A percentile compares a stretch with the other conserved stretches of the same genome.
Evolutionary conservation across 306 rosid genomes (phyloP).

Genomic region (Acacia crassicarpa): DNA sequence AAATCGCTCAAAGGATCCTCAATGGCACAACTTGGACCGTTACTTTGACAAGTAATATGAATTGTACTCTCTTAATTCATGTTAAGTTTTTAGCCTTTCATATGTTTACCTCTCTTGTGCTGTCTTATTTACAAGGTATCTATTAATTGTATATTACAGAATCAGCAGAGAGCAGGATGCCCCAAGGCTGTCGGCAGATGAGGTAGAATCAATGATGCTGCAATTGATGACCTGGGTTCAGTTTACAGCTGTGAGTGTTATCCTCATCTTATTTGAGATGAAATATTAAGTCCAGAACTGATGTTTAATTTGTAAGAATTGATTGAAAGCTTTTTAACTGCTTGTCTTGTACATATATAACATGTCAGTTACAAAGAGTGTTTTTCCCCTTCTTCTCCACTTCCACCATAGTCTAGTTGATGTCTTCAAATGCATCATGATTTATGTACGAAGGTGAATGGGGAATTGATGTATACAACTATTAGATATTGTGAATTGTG

Average conservation of each 20-base stretch:
- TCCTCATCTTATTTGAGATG: constrained; percentile 24
- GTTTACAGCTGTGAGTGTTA: constrained; percentile 72
- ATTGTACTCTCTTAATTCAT: constrained; percentile 32
- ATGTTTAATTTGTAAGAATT: constrained; percentile 20
- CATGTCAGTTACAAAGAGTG: not conserved
- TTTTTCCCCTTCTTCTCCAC: not conserved
- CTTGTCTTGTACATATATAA: not conserved
- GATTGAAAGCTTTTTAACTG: not conserved
- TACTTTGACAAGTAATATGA: constrained; percentile 81
- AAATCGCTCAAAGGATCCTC: constrained; percentile 85
- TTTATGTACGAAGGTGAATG: constrained; percentile 13
- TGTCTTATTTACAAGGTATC: constrained; percentile 13
- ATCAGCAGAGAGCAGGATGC: constrained; percentile 58
- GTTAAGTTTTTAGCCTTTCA: constrained; percentile 1
- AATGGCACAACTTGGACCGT: constrained; percentile 90
- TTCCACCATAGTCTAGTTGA: not conserved
- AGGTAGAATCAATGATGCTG: constrained; percentile 59
- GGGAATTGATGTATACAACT: not conserved
- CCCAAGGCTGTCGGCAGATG: constrained; percentile 59
- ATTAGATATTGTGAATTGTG: constrained; percentile 10
- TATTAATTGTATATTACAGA: constrained; percentile 44
- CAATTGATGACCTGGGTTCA: constrained; percentile 73
- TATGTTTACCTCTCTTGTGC: constrained; percentile 27
- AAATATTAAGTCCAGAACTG: constrained; percentile 19
- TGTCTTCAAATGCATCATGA: constrained; percentile 5